A percentile compares a stretch with the other conserved stretches of the same genome.
phyloP scores from a whole-genome alignment of 1,139 yeast genomes.

The Suhomyces bokatorum region DNA sequence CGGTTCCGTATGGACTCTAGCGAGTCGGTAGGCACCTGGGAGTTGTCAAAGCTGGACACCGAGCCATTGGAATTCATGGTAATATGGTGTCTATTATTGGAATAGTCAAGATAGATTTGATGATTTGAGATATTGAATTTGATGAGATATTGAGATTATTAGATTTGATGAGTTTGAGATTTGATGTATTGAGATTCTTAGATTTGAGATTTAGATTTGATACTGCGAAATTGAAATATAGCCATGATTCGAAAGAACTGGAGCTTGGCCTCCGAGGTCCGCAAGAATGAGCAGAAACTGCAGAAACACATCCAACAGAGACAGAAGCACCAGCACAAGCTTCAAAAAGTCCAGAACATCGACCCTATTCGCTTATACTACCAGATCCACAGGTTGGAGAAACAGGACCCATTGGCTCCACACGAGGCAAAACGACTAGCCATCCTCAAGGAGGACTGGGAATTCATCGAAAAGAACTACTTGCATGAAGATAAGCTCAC shows the following conservation, averaged over 20 bases:
- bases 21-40: conserved; percentile 40
- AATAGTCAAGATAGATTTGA: no score
- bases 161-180: no score
- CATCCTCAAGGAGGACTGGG: conserved; percentile 41
- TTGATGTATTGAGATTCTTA: no score
- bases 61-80: conserved; percentile 5
- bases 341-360: conserved; percentile 26
- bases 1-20: conserved; percentile 46
- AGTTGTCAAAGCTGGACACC: conserved; percentile 18
- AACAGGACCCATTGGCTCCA: conserved; percentile 18
- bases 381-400: conserved; percentile 30
- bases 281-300: conserved; percentile 39
- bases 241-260: conserved; percentile 46
- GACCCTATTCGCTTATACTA: conserved; percentile 39
- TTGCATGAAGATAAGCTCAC: conserved; percentile 35
- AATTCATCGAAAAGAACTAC: conserved; percentile 35
- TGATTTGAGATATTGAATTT: no score
- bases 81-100: background rate
- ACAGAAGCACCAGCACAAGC: conserved; percentile 36
- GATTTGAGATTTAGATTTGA: background rate
- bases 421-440: conserved; percentile 26
- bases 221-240: background rate
- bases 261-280: conserved; percentile 44
- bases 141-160: no score
- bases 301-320: conserved; percentile 40